Evolutionary conservation across 805 yeast species (phyloP), one percentile per base, ranked within the genome.

Genomic region (Saturnispora dispora): DNA sequence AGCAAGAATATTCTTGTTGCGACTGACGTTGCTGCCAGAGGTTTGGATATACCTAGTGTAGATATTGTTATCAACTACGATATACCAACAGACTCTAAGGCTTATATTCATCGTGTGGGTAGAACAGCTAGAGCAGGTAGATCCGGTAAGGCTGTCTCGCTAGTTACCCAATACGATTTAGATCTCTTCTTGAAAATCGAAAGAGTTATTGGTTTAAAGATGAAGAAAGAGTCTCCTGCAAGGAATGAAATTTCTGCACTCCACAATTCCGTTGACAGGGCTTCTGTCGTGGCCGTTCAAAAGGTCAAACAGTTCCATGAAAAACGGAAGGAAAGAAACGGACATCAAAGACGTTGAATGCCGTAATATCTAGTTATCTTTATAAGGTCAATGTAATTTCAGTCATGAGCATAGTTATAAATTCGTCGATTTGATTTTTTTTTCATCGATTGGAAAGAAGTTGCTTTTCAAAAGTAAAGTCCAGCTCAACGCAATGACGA

Each of bases 81-180:
- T 62, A 79, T 93, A 23, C 99, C 99, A 5, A 89, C 93, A 0
- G 97, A 93, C 63, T 87, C 98, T 3, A 96, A 93, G 62, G 96
- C 93, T 56, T 93, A 88, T 61, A 89, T 93, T 50, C 99, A 93
- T 69, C 76, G 99, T 67, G 96, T 91, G 10, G 99, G 99, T 72
- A 87, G 99, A 79, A 91, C 99, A 11, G 96, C 97, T 2, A 83
- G 96, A 67, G 95, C 96, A 0, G 96, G 96, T 18, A 77, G 89
- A 59, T 80, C 91, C 0, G 96, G 96, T 46, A 85, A 83, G 64
- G 86, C 96, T 3, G 75, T 90, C 17, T 85, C 96, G 2, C 71
- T 90, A 52, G 95, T 89, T 32, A 90, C 98, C 0, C 99, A 93
- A 67, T 93, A 93, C 65, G 99, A 93, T 66, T 73, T 93, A 54